Evolutionary conservation across 441 rosid genomes (phyloP).

Genomic region (Iberis amara): DNA sequence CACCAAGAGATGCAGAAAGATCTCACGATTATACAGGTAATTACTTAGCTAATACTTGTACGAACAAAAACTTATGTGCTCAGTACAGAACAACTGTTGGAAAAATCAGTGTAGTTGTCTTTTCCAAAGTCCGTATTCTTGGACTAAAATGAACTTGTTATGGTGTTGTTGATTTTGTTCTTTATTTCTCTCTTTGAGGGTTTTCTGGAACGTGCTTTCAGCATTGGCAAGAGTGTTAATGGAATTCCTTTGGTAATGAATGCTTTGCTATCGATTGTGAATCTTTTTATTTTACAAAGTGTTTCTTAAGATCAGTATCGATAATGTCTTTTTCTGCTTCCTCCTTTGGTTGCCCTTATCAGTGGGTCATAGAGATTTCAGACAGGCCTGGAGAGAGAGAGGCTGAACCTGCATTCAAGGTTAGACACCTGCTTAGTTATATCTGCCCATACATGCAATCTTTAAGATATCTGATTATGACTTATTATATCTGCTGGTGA

Average conservation of each 20-base stretch:
- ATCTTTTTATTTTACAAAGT: constrained; percentile 16
- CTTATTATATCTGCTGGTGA: background rate
- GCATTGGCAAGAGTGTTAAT: constrained; percentile 85
- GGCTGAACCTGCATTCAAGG: constrained; percentile 97
- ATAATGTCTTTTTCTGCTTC: constrained; percentile 11
- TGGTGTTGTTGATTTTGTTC: constrained; percentile 48
- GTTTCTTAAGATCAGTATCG: background rate
- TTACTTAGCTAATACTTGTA: constrained; percentile 10
- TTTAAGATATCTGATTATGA: background rate
- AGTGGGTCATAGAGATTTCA: constrained; percentile 97
- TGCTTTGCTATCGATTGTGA: constrained; percentile 15
- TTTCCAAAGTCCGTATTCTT: background rate
- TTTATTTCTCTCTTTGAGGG: constrained; percentile 83
- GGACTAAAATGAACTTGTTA: background rate
- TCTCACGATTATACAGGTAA: constrained; percentile 87
- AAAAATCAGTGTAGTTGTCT: background rate
- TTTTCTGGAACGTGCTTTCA: constrained; percentile 48
- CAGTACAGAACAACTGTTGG: background rate
- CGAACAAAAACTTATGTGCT: background rate
- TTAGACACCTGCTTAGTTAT: constrained; percentile 24
- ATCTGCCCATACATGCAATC: background rate
- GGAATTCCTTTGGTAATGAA: constrained; percentile 82
- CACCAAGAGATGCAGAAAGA: constrained; percentile 61
- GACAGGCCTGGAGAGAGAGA: constrained; percentile 81
- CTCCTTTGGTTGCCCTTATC: constrained; percentile 16